Evolutionary conservation across 768 basidiomycete genomes (phyloP), one percentile per base, ranked within the genome.

Genomic region (Porphyrellus cyaneotinctus): DNA sequence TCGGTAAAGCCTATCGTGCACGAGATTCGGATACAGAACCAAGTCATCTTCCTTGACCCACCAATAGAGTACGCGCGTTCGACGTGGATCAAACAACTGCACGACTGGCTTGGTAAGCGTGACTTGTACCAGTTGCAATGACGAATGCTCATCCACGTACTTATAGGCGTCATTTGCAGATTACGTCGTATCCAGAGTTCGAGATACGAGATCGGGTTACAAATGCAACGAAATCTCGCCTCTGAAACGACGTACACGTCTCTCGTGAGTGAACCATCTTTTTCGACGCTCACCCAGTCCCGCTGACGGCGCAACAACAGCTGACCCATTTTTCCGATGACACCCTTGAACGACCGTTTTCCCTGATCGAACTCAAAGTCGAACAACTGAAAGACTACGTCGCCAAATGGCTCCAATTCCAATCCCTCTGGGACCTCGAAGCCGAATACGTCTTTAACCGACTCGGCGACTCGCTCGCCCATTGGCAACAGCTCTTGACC

Each of bases 391-490:
- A 80, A 60, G 86, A 87, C 42, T 99, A 99, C 70, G 93, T 97
- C 45, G 90, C 79, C 53, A 97, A 97, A 74, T 99, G 97, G 97
- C 81, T 98, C 0, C 95, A 95, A 64, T 98, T 99, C 81, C 97
- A 98, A 71, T 95, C 95, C 0, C 78, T 98, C 0, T 98, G 95
- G 97, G 97, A 99, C 67, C 83, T 98, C 37, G 94, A 98, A 71
- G 82, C 95, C 26, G 95, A 98, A 78, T 88, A 90, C 65, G 95
- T 99, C 32, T 98, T 97, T 78, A 86, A 85, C 62, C 88, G 91
- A 0, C 85, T 99, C 8, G 97, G 97, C 10, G 95, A 99, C 70
- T 91, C 91, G 13, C 82, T 99, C 22, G 83, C 83, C 3, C 79
- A 87, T 69, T 99, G 97, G 97, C 93, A 97, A 65, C 91, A 95